These are phyloP conservation scores for Cephaloascus fragrans DNA, from an alignment of 805 yeast genomes.

Conservation along the genomic window DNA sequence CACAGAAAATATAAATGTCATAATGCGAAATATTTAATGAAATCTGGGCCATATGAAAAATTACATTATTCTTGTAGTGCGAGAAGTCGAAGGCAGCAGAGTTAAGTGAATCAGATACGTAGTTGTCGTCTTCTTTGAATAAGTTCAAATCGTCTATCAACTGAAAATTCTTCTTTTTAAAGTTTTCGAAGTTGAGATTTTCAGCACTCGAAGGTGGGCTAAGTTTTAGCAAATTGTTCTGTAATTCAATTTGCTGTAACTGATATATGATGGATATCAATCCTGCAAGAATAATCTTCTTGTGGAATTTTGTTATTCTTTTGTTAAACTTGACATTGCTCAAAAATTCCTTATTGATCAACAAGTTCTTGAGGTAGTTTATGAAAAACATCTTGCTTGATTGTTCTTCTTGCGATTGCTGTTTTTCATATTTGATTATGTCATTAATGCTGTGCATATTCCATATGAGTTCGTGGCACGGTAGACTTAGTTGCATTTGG, in stretches of 20 bases:
- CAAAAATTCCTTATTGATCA: not conserved
- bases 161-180: conserved; percentile 1
- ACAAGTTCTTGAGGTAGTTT: not conserved
- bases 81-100: not conserved
- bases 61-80: too few relatives aligned
- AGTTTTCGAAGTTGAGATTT: not conserved
- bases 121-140: conserved; percentile 2
- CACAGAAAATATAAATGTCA: conserved; percentile 71
- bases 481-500: conserved; percentile 52
- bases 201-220: too few relatives aligned
- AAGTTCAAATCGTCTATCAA: conserved; percentile 12
- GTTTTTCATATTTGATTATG: not conserved
- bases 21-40: conserved; percentile 64
- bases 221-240: conserved; percentile 25
- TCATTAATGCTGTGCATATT: not conserved
- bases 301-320: conserved; percentile 35
- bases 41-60: conserved; percentile 63
- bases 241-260: conserved; percentile 64
- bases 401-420: not conserved
- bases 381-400: too few relatives aligned
- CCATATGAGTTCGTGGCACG: conserved; percentile 45
- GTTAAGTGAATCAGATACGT: not conserved
- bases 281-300: conserved; percentile 59
- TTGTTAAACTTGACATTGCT: not conserved
- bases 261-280: conserved; percentile 57